Percentiles rank a stretch among this genome's conserved stretches.
These are phyloP conservation scores for Trichoderma sp. DNA, from an alignment of 2,329 filamentous ascomycete genomes.

Conservation along the genomic window DNA sequence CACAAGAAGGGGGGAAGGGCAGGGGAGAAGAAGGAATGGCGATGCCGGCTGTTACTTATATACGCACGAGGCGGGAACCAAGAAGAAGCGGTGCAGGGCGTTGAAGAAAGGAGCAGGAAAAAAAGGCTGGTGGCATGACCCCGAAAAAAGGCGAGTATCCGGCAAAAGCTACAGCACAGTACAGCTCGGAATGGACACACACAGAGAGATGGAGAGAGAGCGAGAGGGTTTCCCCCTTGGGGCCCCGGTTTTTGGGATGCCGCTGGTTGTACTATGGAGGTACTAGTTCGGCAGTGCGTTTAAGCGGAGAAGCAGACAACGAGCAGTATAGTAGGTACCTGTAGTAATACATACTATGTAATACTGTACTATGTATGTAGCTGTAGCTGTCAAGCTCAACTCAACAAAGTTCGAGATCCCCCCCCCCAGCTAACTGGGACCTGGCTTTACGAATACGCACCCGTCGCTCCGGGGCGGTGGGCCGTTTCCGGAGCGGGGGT, in stretches of 20 bases:
- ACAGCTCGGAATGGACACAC: background rate
- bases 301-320: background rate
- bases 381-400: too few relatives aligned
- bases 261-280: background rate
- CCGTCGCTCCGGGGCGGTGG: slow-evolving; percentile 6
- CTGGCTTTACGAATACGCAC: slow-evolving; percentile 14
- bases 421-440: too few relatives aligned
- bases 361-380: too few relatives aligned
- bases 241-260: background rate
- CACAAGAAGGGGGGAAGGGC: background rate
- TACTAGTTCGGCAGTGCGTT: slow-evolving; percentile 4
- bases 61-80: background rate
- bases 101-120: background rate
- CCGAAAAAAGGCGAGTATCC: background rate
- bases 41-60: background rate
- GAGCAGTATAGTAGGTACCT: too few relatives aligned
- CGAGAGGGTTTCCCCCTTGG: background rate
- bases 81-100: background rate
- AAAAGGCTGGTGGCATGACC: background rate
- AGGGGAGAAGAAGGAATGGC: background rate
- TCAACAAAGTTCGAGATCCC: background rate
- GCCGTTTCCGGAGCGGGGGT: slow-evolving; percentile 3
- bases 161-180: too few relatives aligned
- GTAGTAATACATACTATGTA: background rate
- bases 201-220: too few relatives aligned